Conservation (phyloP, 2,329 filamentous ascomycete genomes). For the Ophiostoma sp. region DNA sequence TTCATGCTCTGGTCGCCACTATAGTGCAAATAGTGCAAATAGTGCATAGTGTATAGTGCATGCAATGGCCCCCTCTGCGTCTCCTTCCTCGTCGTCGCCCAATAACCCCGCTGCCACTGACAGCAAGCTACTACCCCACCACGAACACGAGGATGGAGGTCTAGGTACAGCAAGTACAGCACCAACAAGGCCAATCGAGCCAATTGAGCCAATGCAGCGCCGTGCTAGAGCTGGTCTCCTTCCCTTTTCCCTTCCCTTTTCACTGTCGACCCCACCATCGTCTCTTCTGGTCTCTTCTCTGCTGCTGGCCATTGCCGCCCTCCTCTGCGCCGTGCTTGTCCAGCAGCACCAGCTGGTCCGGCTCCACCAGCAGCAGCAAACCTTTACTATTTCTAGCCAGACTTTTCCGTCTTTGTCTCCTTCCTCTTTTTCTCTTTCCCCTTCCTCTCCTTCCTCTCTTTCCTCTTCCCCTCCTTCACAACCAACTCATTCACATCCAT, state of each 20-base stretch:
- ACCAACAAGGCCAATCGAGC: neutral
- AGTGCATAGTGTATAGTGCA: neutral
- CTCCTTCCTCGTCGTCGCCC: neutral
- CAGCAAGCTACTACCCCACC: slow-evolving; percentile 13
- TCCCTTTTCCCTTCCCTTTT: slow-evolving; percentile 32
- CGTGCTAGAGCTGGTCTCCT: neutral
- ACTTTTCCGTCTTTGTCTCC: slow-evolving; percentile 17
- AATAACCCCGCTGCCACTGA: slow-evolving; percentile 12
- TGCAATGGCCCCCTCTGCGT: neutral
- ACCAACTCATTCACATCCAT: slow-evolving; percentile 29
- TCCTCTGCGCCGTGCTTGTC: slow-evolving; percentile 25
- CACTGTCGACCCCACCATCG: slow-evolving; percentile 36
- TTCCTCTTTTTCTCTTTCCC: slow-evolving; percentile 3
- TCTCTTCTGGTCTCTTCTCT: slow-evolving; percentile 32
- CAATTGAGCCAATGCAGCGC: slow-evolving; percentile 11
- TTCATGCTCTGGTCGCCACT: neutral
- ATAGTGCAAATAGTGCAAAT: neutral
- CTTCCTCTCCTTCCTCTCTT: slow-evolving; percentile 16
- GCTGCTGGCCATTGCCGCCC: slow-evolving; percentile 25
- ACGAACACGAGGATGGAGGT: neutral
- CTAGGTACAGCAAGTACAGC: neutral
- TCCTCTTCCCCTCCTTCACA: slow-evolving; percentile 17
- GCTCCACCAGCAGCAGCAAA: slow-evolving; percentile 18
- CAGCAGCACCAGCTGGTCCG: slow-evolving; percentile 21
- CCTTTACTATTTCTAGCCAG: slow-evolving; percentile 18